phyloP scores from a whole-genome alignment of 805 yeast genomes.

The Kodamaea nitidulidarum region DNA sequence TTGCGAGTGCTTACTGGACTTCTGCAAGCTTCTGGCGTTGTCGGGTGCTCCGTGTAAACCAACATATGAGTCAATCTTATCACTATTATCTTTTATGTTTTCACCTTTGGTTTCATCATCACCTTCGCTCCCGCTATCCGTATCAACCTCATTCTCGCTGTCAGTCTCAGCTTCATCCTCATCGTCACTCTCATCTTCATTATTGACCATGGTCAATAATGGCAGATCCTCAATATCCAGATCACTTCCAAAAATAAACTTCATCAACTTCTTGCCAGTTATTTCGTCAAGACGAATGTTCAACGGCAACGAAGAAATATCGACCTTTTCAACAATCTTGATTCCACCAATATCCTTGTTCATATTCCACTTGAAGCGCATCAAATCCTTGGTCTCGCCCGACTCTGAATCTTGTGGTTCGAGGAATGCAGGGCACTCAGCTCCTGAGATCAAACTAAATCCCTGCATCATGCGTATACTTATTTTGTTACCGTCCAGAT shows the following conservation, averaged over 20 bases:
- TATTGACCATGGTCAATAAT: conserved; percentile 9
- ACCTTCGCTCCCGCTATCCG: background rate
- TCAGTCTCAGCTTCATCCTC: background rate
- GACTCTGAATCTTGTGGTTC: conserved; percentile 21
- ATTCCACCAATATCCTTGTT: conserved; percentile 42
- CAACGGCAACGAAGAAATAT: conserved; percentile 35
- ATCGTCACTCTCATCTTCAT: conserved; percentile 8
- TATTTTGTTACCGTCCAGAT: conserved; percentile 35
- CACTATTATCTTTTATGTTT: background rate
- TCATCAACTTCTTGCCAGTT: conserved; percentile 37
- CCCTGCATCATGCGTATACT: conserved; percentile 38
- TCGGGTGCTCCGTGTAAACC: too few species aligned
- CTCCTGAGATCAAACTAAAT: conserved; percentile 28
- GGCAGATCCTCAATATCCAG: conserved; percentile 22
- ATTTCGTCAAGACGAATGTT: conserved; percentile 35
- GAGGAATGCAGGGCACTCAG: conserved; percentile 31
- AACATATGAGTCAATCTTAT: too few species aligned
- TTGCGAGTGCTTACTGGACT: background rate
- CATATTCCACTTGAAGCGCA: conserved; percentile 40
- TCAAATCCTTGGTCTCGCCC: conserved; percentile 15
- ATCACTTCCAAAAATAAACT: conserved; percentile 32
- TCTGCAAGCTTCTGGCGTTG: background rate
- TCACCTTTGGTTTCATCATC: too few species aligned
- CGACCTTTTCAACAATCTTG: conserved; percentile 35
- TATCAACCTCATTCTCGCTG: conserved; percentile 5